Evolutionary conservation across 2,329 filamentous ascomycete species (phyloP), one percentile per base, ranked within the genome.

Genomic region (Pseudopyricularia javanii): DNA sequence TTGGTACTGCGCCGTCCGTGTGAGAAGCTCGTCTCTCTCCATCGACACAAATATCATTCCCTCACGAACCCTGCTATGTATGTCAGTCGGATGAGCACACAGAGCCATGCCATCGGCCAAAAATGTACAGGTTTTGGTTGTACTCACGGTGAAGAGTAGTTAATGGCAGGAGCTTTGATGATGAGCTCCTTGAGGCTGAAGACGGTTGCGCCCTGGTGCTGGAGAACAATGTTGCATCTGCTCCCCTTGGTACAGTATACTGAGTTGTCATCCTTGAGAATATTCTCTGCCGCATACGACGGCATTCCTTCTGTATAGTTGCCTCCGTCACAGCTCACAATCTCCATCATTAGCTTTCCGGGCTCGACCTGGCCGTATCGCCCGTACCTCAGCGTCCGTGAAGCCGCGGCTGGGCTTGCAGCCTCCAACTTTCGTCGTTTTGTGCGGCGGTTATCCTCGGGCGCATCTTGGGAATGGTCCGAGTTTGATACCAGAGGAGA

Each of bases 31-130:
- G 59, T 94, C 83, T 35, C 83, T 79, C 40, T 82, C 79, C 91
- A 96, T 95, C 47, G 88, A 80, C 28, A 97, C 78, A 63, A 96
- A 96, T 1, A 97, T 80, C 77, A 96, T 85, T 47, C 93, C 91
- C 75, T 95, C 87, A 67, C 91, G 85, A 52, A 95, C 84, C 52
- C 88, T 91, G 64, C 54, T 48, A 53, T 53, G 51, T 8, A 33
- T 15, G 17, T 50, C 35, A 35, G 28, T 20, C 20, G 28, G 5
- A 22, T 45, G 17, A 8, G 40, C 20, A 9, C 14, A 4, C 14
- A 1, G 1, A 20, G 22, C 17, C 11, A 45, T 24, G 4, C 5
- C 15, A 20, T 20, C 14, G 14, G 24, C 14, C 5, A n/a, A 43
- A 45, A 45, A 3, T 4, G 11, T 17, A 20, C 4, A 45, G 20